phyloP scores from a whole-genome alignment of 1,139 yeast genomes.

The Zygosaccharomyces sapae region DNA sequence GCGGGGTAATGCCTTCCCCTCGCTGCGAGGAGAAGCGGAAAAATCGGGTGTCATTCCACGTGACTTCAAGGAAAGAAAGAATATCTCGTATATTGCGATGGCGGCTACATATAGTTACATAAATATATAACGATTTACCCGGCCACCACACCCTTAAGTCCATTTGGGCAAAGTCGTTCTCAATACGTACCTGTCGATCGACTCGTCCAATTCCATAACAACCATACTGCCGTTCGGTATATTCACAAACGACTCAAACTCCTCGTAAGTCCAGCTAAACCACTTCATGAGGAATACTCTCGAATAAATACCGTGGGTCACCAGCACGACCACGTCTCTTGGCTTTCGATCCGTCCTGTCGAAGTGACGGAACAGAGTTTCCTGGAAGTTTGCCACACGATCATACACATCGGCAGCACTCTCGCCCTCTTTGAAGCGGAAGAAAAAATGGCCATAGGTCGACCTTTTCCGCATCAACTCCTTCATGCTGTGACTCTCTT shows the following conservation, averaged over 20 bases:
- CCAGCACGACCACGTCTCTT: slow-evolving; percentile 62
- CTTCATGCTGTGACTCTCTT: slow-evolving; percentile 50
- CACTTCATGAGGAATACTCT: slow-evolving; percentile 88
- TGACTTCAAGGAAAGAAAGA: no score
- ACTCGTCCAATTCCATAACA: slow-evolving; percentile 60
- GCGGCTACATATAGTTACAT: no score
- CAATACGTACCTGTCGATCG: slow-evolving; percentile 45
- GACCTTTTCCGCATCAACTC: slow-evolving; percentile 78
- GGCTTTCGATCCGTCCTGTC: slow-evolving; percentile 36
- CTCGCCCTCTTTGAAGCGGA: slow-evolving; percentile 88
- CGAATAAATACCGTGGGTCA: slow-evolving; percentile 93
- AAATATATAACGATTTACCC: no score
- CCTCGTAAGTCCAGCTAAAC: slow-evolving; percentile 89
- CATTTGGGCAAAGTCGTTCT: slow-evolving; percentile 56
- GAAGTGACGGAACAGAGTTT: slow-evolving; percentile 77
- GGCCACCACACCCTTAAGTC: slow-evolving; percentile 28
- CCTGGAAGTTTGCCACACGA: slow-evolving; percentile 84
- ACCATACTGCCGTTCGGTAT: slow-evolving; percentile 81
- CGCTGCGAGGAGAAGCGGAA: no score
- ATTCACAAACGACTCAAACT: slow-evolving; percentile 75
- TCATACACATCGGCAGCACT: slow-evolving; percentile 95
- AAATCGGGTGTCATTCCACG: no score
- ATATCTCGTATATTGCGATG: no score
- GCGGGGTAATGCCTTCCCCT: no score
- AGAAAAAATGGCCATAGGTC: slow-evolving; percentile 86